phyloP scores from a whole-genome alignment of 2,329 filamentous ascomycete species.

The Calonectria ilicicola region DNA sequence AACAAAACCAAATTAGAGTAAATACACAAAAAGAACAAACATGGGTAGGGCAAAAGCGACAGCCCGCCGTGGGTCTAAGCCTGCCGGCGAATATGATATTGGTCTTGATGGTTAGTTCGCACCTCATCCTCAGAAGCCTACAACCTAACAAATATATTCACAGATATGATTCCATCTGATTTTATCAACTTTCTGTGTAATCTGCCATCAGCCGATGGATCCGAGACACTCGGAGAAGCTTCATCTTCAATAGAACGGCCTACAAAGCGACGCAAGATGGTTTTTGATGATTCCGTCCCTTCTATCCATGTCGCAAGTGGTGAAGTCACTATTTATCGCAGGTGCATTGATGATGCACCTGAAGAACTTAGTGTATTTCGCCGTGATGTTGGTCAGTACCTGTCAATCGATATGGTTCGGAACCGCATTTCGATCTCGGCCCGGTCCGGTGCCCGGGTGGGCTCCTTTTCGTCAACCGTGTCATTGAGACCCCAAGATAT shows the following conservation, averaged over 20 bases:
- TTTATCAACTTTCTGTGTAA: slow-evolving; percentile 38
- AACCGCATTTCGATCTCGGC: slow-evolving; percentile 34
- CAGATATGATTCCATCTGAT: slow-evolving; percentile 41
- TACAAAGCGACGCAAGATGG: slow-evolving; percentile 48
- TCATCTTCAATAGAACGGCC: slow-evolving; percentile 34
- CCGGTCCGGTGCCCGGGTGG: slow-evolving; percentile 20
- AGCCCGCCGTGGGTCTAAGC: neutral
- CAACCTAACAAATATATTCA: neutral
- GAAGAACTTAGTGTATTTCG: slow-evolving; percentile 19
- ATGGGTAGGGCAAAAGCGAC: slow-evolving; percentile 28
- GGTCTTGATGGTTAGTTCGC: slow-evolving; percentile 42
- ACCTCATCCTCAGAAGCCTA: neutral
- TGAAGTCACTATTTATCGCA: slow-evolving; percentile 43
- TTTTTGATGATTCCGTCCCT: slow-evolving; percentile 12
- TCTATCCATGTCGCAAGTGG: slow-evolving; percentile 44
- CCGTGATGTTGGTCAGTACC: slow-evolving; percentile 35
- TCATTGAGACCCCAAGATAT: slow-evolving; percentile 39
- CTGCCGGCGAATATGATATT: slow-evolving; percentile 21
- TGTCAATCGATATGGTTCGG: slow-evolving; percentile 30
- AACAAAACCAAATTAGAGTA: neutral
- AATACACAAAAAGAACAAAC: neutral
- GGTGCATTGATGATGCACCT: slow-evolving; percentile 28
- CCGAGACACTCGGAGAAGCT: slow-evolving; percentile 13
- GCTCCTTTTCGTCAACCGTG: slow-evolving; percentile 27
- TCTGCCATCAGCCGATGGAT: slow-evolving; percentile 32